Evolutionary conservation across 768 basidiomycete species (phyloP), one percentile per base, ranked within the genome.

Genomic region (Mycena pura): DNA sequence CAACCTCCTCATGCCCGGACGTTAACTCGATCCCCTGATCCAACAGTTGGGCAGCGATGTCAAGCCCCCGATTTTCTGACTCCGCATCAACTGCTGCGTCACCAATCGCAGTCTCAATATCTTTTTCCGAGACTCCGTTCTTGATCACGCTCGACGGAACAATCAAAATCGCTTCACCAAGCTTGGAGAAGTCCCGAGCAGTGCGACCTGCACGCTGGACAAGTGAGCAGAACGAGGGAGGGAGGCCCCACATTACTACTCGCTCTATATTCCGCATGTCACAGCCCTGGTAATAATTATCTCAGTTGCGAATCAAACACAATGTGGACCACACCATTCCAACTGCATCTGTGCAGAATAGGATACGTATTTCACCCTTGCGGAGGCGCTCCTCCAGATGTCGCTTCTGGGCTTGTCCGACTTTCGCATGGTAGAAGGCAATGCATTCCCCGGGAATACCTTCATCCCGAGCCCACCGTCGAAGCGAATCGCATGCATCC

Each of bases 301-400:
- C 21, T 41, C 21, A n/a, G 31, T 24, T 15, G 9, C 10, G 8
- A 17, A 28, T 34, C 6, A 13, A 43, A 32, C 31, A 49, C 43
- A 32, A 32, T n/a, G 25, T 5, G 21, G 24, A n/a, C 17, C 70
- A 44, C 22, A 73, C 73, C 73, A 74, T 73, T 34, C 73, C 70
- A 5, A 70, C 48, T 5, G 72, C 70, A 29, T 70, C 66, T 22
- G 72, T 74, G 36, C 68, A 69, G 24, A 62, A 60, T 15, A 69
- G 25, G 41, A 72, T 63, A 2, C 66, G 68, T 11, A 72, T 46
- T 22, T 43, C 29, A 4, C 70, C 70, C 3, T 51, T 36, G 0
- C 44, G 38, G 8, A 69, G 55, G 19, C 6, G 17, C 22, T 61
- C 47, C 39, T 68, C 68, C 1, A 68, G 32, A 28, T 67, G 22